Evolutionary conservation across 1,139 yeast species (phyloP).

Genomic region (Pichia cactophila): DNA sequence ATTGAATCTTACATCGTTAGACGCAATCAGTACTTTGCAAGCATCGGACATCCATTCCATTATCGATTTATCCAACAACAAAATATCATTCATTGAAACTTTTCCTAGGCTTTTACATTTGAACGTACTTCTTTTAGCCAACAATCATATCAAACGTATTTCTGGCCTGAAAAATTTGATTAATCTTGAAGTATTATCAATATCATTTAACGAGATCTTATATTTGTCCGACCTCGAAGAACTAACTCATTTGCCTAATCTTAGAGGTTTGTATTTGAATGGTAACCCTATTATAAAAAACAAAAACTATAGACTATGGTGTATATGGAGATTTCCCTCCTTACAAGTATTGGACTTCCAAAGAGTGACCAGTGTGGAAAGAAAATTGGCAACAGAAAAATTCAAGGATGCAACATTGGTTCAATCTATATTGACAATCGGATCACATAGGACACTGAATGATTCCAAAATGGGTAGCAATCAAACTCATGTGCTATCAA

Average conservation of each 20-base stretch:
- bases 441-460: neutral
- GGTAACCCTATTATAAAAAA: constrained; percentile 55
- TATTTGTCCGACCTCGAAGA: constrained; percentile 36
- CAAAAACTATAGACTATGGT: constrained; percentile 50
- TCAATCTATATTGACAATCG: constrained; percentile 3
- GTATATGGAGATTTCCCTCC: constrained; percentile 57
- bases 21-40: constrained; percentile 15
- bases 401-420: constrained; percentile 36
- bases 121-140: constrained; percentile 46
- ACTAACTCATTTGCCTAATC: constrained; percentile 30
- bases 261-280: constrained; percentile 43
- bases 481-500: constrained; percentile 35
- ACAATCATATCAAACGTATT: constrained; percentile 41
- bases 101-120: constrained; percentile 43
- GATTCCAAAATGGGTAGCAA: neutral
- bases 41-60: constrained; percentile 38
- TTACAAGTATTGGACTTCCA: constrained; percentile 60
- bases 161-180: constrained; percentile 8
- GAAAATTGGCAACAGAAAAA: constrained; percentile 35
- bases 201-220: constrained; percentile 45
- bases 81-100: constrained; percentile 44
- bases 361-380: constrained; percentile 51
- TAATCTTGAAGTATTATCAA: constrained; percentile 41
- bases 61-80: constrained; percentile 65
- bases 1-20: constrained; percentile 9